Evolutionary conservation across 108 stramenopile species (phyloP).

Genomic region (Fistulifera pelliculosa): DNA sequence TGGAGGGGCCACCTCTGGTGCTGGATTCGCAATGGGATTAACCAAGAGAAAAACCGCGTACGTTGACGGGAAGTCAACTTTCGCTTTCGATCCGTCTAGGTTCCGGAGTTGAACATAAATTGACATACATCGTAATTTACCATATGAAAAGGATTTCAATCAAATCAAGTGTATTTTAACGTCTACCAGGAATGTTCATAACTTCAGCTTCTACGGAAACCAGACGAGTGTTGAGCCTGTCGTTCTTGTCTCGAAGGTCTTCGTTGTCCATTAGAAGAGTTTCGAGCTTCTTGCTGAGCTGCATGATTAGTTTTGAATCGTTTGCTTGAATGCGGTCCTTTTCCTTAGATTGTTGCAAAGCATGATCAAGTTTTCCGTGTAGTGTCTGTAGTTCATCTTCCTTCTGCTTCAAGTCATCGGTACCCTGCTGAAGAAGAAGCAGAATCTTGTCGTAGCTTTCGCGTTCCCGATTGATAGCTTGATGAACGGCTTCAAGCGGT

Average conservation of each 20-base stretch:
- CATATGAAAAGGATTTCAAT: no score
- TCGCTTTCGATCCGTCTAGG: conserved; percentile 26
- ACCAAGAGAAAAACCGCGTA: neutral
- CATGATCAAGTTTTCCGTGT: conserved; percentile 56
- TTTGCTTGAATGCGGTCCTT: conserved; percentile 85
- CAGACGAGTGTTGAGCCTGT: conserved; percentile 73
- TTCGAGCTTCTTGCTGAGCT: conserved; percentile 88
- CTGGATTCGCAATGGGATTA: neutral
- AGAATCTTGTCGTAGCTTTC: conserved; percentile 82
- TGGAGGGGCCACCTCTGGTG: neutral
- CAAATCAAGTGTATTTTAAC: no score
- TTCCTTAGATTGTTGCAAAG: conserved; percentile 58
- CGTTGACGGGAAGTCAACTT: conserved; percentile 21
- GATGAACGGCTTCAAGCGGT: conserved; percentile 72
- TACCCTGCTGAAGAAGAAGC: conserved; percentile 72
- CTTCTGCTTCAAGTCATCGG: conserved; percentile 78
- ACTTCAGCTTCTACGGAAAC: conserved; percentile 78
- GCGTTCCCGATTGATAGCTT: conserved; percentile 74
- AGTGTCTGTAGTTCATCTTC: conserved; percentile 75
- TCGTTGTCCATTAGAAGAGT: conserved; percentile 88
- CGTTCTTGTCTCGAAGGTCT: conserved; percentile 83
- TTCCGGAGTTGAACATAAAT: conserved; percentile 1
- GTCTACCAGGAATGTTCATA: conserved; percentile 28
- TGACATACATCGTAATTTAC: no score
- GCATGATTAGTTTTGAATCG: conserved; percentile 88